Evolutionary conservation across 1,139 yeast species (phyloP), one percentile per base, ranked within the genome.

Genomic region (Nadsonia commutata): DNA sequence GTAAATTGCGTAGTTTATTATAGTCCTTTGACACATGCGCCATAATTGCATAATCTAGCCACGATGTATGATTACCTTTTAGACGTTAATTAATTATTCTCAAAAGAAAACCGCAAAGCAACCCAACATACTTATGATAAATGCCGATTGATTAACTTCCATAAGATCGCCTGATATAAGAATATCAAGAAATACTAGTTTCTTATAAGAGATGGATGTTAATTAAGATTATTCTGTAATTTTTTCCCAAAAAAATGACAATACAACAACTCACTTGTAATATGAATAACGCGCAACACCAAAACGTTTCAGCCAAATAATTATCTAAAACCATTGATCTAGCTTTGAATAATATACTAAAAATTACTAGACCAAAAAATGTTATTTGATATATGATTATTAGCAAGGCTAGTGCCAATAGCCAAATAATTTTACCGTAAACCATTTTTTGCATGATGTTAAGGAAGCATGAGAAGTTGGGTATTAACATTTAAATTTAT

Each of bases 41-140:
- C 40, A 78, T 56, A 0, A 74, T 60, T 11, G 75, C 56, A 53
- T 73, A 71, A 53, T 79, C 86, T 0, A 70, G 68, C 16, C 73
- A 51, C 1, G 82, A 74, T 38, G 58, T 63, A 54, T 79, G 86
- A 51, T 79, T 79, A 45, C 72, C 57, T 52, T 22, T 22, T 22
- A 22, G 27, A 23, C n/a, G n/a, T 18, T 21, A 17, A 19, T 20
- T 11, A 37, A 20, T 18, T 5, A 16, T 36, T 36, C 20, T 38
- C 37, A 38, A n/a, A 31, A 18, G 4, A 37, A 27, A 41, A 41
- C 17, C 13, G 41, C 7, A 13, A 33, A 31, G 20, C 20, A 20
- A 16, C 42, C 20, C 27, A 20, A 18, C 31, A 13, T 39, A 46
- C 48, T 33, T 33, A 55, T 39, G 7, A 55, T 39, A 3, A 54